Evolutionary conservation across 352 stramenopile genomes (phyloP).

Genomic region (Bremia lactucae): DNA sequence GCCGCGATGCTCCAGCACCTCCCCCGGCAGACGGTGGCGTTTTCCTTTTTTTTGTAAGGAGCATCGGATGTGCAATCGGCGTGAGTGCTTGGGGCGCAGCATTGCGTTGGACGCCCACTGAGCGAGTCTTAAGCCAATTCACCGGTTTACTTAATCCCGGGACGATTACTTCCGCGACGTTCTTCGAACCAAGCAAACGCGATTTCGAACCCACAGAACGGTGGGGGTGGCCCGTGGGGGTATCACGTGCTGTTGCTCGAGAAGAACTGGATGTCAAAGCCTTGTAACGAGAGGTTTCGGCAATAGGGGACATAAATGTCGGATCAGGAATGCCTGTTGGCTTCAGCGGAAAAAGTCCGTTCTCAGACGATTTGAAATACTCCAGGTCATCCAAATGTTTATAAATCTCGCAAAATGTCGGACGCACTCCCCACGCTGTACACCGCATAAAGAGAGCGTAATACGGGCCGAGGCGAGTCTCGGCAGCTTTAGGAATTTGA

Average conservation of each 20-base stretch:
- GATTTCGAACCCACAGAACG: slow-evolving; percentile 20
- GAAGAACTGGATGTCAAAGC: slow-evolving; percentile 38
- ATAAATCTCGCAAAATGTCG: slow-evolving; percentile 69
- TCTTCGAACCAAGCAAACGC: slow-evolving; percentile 40
- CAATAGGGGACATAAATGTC: slow-evolving; percentile 49
- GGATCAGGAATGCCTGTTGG: slow-evolving; percentile 23
- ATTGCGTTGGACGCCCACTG: slow-evolving; percentile 21
- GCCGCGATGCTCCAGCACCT: slow-evolving; percentile 41
- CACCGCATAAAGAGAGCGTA: slow-evolving; percentile 65
- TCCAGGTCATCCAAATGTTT: slow-evolving; percentile 69
- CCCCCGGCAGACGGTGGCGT: slow-evolving; percentile 35
- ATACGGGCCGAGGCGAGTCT: slow-evolving; percentile 49
- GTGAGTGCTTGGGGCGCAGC: slow-evolving; percentile 24
- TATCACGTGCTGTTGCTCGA: slow-evolving; percentile 44
- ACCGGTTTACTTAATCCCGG: slow-evolving; percentile 38
- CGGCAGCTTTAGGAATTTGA: slow-evolving; percentile 41
- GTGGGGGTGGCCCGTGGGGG: slow-evolving; percentile 22
- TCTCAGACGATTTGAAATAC: slow-evolving; percentile 70
- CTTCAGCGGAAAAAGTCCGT: slow-evolving; percentile 68
- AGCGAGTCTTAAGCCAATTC: slow-evolving; percentile 74
- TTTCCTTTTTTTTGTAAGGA: slow-evolving; percentile 45
- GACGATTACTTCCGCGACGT: slow-evolving; percentile 20
- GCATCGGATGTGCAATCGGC: slow-evolving; percentile 24
- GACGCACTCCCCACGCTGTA: slow-evolving; percentile 64
- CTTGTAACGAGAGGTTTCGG: slow-evolving; percentile 26